Evolutionary conservation across 331 rosid species (phyloP).

Genomic region (Prunus yedoensis): DNA sequence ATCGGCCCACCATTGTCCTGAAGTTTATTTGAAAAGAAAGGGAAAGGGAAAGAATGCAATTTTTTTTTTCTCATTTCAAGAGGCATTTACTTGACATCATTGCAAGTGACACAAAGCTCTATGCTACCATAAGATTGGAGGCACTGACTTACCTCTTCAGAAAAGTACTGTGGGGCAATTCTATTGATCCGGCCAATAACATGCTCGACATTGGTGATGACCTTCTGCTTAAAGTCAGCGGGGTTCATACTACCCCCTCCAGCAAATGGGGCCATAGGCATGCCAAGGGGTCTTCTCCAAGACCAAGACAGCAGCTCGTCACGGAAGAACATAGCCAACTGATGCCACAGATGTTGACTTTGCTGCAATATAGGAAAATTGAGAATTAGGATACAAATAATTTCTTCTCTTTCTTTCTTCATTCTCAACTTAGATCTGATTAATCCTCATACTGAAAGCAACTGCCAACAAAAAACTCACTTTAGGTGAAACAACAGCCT

Average conservation of each 20-base stretch:
- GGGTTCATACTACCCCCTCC: constrained; percentile 83
- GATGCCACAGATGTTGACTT: constrained; percentile 97
- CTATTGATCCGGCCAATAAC: constrained; percentile 73
- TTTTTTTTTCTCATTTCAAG: background rate
- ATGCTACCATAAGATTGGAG: background rate
- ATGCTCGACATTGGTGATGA: constrained; percentile 76
- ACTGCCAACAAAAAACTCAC: constrained; percentile 34
- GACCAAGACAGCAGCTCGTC: constrained; percentile 98
- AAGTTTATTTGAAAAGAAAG: too few relatives aligned
- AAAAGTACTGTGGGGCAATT: constrained; percentile 83
- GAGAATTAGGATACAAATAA: background rate
- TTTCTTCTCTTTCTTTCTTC: background rate
- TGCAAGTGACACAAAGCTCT: background rate
- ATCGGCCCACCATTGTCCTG: background rate
- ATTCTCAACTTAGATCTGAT: background rate
- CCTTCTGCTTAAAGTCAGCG: constrained; percentile 82
- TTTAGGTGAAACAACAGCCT: constrained; percentile 90
- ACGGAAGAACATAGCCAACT: constrained; percentile 98
- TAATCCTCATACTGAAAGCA: background rate
- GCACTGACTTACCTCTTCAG: constrained; percentile 68
- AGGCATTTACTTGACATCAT: background rate
- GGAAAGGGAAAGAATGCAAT: background rate
- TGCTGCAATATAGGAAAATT: constrained; percentile 64
- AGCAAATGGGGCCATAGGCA: constrained; percentile 77
- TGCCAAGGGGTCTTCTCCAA: constrained; percentile 98